Base-by-base conservation (phyloP, 2,329 filamentous ascomycete species). In the Sordariomycetes sp. region DNA sequence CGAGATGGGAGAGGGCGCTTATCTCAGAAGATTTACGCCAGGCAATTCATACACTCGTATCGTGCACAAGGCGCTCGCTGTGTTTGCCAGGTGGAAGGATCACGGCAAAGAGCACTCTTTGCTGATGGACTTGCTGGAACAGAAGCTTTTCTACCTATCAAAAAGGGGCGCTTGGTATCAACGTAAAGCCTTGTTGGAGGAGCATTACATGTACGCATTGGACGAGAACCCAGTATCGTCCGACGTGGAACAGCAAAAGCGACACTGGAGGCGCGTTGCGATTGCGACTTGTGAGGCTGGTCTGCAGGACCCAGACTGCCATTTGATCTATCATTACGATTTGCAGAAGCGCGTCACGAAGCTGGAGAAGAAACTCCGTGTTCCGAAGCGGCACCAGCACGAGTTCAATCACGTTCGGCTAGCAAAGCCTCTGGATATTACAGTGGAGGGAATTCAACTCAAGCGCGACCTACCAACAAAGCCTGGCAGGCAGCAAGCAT, bases 21-120 rank as follows among this genome's bases (percentile, higher is more conserved):
- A 98, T 50, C 64, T 98, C 2, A 78, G 88, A 29, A 79, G 88
- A 1, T 88, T 98, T 44, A 94, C 83, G 2, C 86, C 90, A 1
- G 88, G 82, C 0, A 94, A 93, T 72, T 82, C 94, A 0, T 95
- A 94, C 47, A 96, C 92, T 0, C 74, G 92, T 9, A 87, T 98
- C 39, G 70, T 94, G 4, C 87, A 95, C 58, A 96, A 96, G 55
- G 82, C 82, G 4, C 75, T 83, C 1, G 74, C 79, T 37, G 78
- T 87, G 3, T 70, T 94, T 12, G 87, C 83, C 1, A 80, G 86
- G 19, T 75, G 90, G 41, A 95, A 94, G 50, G 68, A 87, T 31
- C 77, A 96, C 52, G 66, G 67, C 36, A 73, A 75, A 18, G 92
- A 98, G 50, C 79, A 95, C 49, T 61, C 68, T 3, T 61, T 94